phyloP scores from a whole-genome alignment of 345 rosid species.

The Hirschfeldia incana region DNA sequence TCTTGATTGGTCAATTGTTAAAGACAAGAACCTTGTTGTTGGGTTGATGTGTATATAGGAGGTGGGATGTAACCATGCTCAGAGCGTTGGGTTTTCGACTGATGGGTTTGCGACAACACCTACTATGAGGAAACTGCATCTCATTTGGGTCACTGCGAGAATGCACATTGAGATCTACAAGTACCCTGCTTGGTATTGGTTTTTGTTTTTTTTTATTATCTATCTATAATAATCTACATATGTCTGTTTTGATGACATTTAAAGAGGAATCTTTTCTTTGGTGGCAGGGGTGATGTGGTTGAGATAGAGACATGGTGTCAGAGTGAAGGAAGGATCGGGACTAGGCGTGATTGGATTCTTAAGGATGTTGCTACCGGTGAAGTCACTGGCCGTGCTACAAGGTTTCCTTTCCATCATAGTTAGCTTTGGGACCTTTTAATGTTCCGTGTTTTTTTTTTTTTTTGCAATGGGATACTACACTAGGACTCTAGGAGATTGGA shows the following conservation, averaged over 20 bases:
- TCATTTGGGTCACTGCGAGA: slow-evolving; percentile 97
- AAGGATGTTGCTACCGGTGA: slow-evolving; percentile 72
- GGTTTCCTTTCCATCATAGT: slow-evolving; percentile 37
- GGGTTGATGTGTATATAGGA: slow-evolving; percentile 49
- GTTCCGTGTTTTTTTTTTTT: too few species aligned
- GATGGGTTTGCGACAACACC: slow-evolving; percentile 91
- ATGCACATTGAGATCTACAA: slow-evolving; percentile 96
- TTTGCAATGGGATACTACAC: too few species aligned
- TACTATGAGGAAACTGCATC: slow-evolving; percentile 91
- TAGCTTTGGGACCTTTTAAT: too few species aligned
- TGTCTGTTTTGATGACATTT: neutral
- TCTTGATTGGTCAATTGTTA: neutral
- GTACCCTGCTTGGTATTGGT: slow-evolving; percentile 86
- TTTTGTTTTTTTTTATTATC: neutral
- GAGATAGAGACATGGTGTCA: slow-evolving; percentile 99
- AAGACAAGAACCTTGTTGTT: slow-evolving; percentile 9
- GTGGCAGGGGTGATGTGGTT: slow-evolving; percentile 84
- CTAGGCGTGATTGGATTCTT: slow-evolving; percentile 93
- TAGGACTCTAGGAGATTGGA: too few species aligned
- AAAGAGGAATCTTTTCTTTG: neutral
- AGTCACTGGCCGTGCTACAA: slow-evolving; percentile 94
- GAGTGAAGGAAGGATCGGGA: slow-evolving; percentile 90
- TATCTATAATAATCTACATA: neutral
- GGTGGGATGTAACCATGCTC: slow-evolving; percentile 95
- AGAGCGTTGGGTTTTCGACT: slow-evolving; percentile 90